Conservation (phyloP, 306 rosid genomes). For the Nissolia schottii region DNA sequence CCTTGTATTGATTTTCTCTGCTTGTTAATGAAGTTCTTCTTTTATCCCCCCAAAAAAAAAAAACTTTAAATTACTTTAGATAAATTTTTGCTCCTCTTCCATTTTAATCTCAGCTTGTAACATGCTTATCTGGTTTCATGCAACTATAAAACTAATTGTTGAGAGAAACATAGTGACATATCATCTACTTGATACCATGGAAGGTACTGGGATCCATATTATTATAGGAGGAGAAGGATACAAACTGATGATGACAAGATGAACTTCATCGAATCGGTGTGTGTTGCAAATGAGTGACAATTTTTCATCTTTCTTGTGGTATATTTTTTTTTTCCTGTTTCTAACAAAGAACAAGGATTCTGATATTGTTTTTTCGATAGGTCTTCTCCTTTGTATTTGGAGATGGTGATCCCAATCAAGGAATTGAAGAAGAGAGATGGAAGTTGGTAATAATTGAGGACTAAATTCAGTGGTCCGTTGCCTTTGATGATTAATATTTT, state of each 20-base stretch:
- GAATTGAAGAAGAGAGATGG: conserved; percentile 99
- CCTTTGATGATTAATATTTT: conserved; percentile 34
- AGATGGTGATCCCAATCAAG: conserved; percentile 99
- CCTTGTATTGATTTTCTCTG: too few species aligned
- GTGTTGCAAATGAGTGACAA: conserved; percentile 33
- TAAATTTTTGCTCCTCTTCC: not conserved
- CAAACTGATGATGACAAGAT: conserved; percentile 68
- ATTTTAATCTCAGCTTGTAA: not conserved
- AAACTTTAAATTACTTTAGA: not conserved
- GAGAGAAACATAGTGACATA: conserved; percentile 17
- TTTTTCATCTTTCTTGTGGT: not conserved
- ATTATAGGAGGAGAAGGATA: conserved; percentile 67
- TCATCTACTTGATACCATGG: conserved; percentile 14
- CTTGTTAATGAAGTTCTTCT: too few species aligned
- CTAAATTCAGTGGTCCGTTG: conserved; percentile 90
- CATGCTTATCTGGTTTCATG: not conserved
- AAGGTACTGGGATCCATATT: conserved; percentile 99
- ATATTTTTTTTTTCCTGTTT: not conserved
- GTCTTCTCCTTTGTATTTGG: conserved; percentile 97
- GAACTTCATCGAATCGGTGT: conserved; percentile 89
- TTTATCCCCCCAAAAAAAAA: too few species aligned
- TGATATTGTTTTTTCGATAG: conserved; percentile 34
- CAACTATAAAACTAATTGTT: not conserved
- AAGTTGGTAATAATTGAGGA: conserved; percentile 98
- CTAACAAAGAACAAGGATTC: conserved; percentile 10